Percentiles rank a stretch among this genome's conserved stretches.
Conservation (phyloP, 2,329 filamentous ascomycete genomes). For the Lasiodiplodia gonubiensis region DNA sequence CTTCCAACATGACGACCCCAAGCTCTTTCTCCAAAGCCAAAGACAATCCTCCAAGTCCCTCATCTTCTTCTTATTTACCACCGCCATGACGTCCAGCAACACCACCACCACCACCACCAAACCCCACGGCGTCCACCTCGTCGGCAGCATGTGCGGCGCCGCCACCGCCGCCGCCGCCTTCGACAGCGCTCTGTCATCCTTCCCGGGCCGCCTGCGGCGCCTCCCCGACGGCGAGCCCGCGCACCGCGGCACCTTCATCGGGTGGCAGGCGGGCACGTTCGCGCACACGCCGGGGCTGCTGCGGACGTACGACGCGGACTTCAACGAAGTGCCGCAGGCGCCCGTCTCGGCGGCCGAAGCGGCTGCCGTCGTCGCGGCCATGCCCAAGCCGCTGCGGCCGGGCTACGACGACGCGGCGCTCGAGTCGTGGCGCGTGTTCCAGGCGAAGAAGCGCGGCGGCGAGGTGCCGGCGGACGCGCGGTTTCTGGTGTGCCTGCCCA, state of each 20-base stretch:
- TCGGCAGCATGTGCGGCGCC: constrained; percentile 29
- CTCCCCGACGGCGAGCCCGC: constrained; percentile 34
- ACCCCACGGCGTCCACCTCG: constrained; percentile 17
- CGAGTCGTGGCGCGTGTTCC: constrained; percentile 42
- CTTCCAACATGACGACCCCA: no score
- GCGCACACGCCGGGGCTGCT: constrained; percentile 10
- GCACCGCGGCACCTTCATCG: constrained; percentile 29
- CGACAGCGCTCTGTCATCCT: background rate
- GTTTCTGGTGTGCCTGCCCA: constrained; percentile 45
- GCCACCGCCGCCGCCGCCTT: constrained; percentile 27
- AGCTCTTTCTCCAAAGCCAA: no score
- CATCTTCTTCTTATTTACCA: background rate
- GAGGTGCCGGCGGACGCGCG: constrained; percentile 36
- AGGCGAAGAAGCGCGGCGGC: constrained; percentile 37
- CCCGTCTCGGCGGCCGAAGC: background rate
- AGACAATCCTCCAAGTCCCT: no score
- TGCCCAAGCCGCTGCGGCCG: constrained; percentile 32
- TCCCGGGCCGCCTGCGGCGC: constrained; percentile 30
- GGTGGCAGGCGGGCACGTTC: constrained; percentile 28
- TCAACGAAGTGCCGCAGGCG: background rate
- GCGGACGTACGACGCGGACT: background rate
- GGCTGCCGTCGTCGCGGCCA: constrained; percentile 12
- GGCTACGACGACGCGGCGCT: constrained; percentile 43
- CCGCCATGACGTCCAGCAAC: no score
- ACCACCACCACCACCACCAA: background rate